phyloP scores from a whole-genome alignment of 768 basidiomycete species.

The Suillus tomentosus region DNA sequence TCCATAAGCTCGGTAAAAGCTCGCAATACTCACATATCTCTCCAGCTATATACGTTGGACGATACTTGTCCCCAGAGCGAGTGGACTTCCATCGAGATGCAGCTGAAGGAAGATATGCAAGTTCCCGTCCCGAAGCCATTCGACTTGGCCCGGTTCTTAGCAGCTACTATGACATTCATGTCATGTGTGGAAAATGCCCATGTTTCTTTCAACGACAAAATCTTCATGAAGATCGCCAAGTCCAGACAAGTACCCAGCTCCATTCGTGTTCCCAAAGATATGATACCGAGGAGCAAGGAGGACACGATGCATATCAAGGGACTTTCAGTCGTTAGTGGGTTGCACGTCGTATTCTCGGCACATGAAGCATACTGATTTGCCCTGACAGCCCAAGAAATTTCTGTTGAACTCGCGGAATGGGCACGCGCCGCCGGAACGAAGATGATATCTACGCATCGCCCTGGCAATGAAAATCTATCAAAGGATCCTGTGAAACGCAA shows the following conservation, averaged over 20 bases:
- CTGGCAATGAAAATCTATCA: conserved; percentile 3
- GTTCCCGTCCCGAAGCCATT: conserved; percentile 43
- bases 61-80: conserved; percentile 1
- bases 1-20: background rate
- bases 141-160: conserved; percentile 49
- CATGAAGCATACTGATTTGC: background rate
- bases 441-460: conserved; percentile 40
- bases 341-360: background rate
- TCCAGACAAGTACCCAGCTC: background rate
- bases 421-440: conserved; percentile 67
- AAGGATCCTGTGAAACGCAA: conserved; percentile 11
- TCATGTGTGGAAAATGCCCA: conserved; percentile 30
- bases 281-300: background rate
- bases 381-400: conserved; percentile 64
- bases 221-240: conserved; percentile 1
- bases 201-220: conserved; percentile 11
- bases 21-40: background rate
- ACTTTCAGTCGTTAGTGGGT: conserved; percentile 4
- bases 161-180: conserved; percentile 53
- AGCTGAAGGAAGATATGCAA: conserved; percentile 40
- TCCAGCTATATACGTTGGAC: background rate
- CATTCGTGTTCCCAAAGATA: background rate
- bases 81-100: conserved; percentile 53
- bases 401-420: conserved; percentile 74
- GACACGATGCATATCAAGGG: background rate